Conservation (phyloP, 2,329 filamentous ascomycete genomes). For the Penicillium crustosum region DNA sequence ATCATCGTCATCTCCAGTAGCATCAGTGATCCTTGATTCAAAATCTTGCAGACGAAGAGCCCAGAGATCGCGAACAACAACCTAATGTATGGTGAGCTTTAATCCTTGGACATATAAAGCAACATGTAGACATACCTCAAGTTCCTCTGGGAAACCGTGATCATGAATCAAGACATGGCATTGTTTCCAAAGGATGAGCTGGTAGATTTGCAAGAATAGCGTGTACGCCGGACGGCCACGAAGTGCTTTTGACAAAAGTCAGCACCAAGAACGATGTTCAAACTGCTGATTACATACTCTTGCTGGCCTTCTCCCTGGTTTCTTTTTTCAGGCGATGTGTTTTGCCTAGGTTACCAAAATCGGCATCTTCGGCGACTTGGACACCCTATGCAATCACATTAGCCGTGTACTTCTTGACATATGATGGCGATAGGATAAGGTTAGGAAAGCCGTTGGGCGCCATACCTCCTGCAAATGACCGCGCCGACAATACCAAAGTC, state of each 20-base stretch:
- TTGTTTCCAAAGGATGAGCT: constrained; percentile 82
- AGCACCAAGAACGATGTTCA: constrained; percentile 39
- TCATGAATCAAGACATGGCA: constrained; percentile 68
- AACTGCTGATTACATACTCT: constrained; percentile 38
- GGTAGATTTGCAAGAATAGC: constrained; percentile 79
- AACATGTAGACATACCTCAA: constrained; percentile 58
- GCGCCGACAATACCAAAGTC: constrained; percentile 74
- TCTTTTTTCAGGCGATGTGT: constrained; percentile 57
- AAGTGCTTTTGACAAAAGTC: constrained; percentile 48
- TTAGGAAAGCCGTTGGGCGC: constrained; percentile 7
- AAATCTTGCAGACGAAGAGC: constrained; percentile 66
- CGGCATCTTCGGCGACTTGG: constrained; percentile 61
- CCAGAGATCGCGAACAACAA: constrained; percentile 82
- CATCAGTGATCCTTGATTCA: constrained; percentile 45
- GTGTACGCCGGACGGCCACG: constrained; percentile 68
- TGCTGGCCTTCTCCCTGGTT: constrained; percentile 53
- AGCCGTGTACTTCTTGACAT: neutral
- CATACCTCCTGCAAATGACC: constrained; percentile 75
- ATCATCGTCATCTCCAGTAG: constrained; percentile 33
- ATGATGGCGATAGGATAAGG: constrained; percentile 3
- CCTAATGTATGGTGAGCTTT: constrained; percentile 29
- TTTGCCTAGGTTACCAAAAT: constrained; percentile 64
- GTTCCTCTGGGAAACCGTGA: constrained; percentile 66
- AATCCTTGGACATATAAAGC: neutral
- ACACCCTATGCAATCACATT: constrained; percentile 30